Conservation (phyloP, 106 monocot genomes). For the Iris macrosiphon region DNA sequence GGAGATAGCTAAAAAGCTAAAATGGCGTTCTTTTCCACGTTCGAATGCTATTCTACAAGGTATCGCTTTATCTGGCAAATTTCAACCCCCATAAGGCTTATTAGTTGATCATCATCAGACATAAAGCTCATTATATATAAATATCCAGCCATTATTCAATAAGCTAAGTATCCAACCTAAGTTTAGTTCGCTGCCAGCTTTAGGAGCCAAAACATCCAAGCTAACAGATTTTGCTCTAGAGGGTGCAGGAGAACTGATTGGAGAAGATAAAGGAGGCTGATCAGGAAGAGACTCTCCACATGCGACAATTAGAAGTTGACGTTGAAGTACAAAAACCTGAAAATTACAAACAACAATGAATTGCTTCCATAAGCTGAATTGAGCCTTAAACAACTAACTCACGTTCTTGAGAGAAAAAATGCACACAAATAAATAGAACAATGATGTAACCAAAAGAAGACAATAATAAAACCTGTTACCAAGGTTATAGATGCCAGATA, state of each 20-base stretch:
- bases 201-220: constrained; percentile 56
- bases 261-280: constrained; percentile 47
- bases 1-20: constrained; percentile 74
- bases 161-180: constrained; percentile 45
- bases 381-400: no score
- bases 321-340: constrained; percentile 89
- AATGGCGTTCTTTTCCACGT: constrained; percentile 90
- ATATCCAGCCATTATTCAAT: background rate
- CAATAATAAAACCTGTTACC: no score
- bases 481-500: no score
- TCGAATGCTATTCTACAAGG: constrained; percentile 98
- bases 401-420: no score
- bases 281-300: constrained; percentile 60
- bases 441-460: no score
- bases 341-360: no score
- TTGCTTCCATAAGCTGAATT: no score
- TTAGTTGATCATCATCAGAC: background rate
- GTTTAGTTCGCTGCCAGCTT: constrained; percentile 79
- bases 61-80: constrained; percentile 58
- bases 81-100: background rate
- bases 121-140: background rate
- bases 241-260: constrained; percentile 25
- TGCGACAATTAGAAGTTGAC: constrained; percentile 72
- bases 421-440: no score
- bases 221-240: constrained; percentile 31